Percentiles rank a stretch among this genome's conserved stretches.
phyloP scores from a whole-genome alignment of 2,329 filamentous ascomycete species.

The Botrytis hyacinthi region DNA sequence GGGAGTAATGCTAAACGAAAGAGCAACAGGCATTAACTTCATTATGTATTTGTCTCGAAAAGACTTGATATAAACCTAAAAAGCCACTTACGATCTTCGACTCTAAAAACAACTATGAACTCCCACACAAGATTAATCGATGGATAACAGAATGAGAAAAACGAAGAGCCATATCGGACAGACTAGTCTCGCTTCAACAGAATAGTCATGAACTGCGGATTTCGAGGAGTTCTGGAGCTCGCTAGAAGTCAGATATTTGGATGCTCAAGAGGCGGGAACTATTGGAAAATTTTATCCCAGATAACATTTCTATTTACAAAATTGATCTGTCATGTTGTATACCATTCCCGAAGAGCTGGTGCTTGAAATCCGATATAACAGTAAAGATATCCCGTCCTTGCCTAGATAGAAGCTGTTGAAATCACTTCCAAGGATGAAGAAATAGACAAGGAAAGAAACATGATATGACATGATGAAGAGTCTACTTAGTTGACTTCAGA shows the following conservation, averaged over 20 bases:
- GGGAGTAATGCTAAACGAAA: no score
- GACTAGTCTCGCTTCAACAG: not conserved
- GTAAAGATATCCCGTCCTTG: not conserved
- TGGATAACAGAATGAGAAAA: not conserved
- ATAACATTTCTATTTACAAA: not conserved
- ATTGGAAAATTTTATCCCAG: accelerated
- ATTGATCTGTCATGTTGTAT: not conserved
- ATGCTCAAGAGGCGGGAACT: not conserved
- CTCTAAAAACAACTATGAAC: no score
- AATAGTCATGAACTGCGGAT: not conserved
- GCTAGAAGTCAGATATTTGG: not conserved
- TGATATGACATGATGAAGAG: not conserved
- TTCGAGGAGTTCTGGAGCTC: no score
- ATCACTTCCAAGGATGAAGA: not conserved
- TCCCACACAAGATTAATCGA: not conserved
- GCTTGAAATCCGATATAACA: not conserved
- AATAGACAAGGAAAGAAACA: no score
- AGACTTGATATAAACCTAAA: no score
- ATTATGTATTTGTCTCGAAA: no score
- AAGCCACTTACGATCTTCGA: no score
- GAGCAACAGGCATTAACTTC: no score
- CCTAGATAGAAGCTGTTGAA: not conserved
- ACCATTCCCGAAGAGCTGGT: not conserved
- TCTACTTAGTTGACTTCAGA: not conserved
- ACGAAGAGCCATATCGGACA: not conserved